phyloP scores from a whole-genome alignment of 441 rosid genomes.

The Jatropha podagrica region DNA sequence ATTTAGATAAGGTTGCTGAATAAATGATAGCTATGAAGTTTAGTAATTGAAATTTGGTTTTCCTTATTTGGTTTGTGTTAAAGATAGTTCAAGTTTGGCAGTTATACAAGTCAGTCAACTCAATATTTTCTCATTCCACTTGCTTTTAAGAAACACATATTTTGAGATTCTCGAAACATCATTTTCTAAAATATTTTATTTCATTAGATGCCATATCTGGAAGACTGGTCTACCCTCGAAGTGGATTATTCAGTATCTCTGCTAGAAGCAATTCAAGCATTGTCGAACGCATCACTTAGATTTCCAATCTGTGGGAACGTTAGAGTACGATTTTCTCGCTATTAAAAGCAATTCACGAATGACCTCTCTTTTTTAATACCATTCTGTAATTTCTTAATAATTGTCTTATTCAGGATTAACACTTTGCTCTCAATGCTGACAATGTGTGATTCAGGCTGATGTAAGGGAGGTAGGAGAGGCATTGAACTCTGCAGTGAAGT shows the following conservation, averaged over 20 bases:
- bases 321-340: constrained; percentile 35
- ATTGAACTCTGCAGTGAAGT: constrained; percentile 45
- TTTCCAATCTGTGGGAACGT: constrained; percentile 59
- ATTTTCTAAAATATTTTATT: constrained; percentile 11
- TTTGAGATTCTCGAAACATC: neutral
- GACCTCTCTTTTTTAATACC: neutral
- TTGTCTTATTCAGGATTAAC: neutral
- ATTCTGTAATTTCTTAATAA: neutral
- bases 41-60: neutral
- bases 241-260: constrained; percentile 55
- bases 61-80: neutral
- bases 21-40: too few relatives aligned
- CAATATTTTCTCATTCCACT: neutral
- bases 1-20: too few relatives aligned
- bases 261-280: constrained; percentile 59
- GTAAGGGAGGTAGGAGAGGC: constrained; percentile 54
- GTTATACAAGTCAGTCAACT: neutral
- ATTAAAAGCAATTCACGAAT: too few relatives aligned
- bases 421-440: neutral
- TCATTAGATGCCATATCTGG: constrained; percentile 67
- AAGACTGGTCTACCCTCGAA: constrained; percentile 58
- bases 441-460: constrained; percentile 46
- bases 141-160: neutral
- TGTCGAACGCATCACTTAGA: constrained; percentile 51
- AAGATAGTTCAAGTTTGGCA: neutral